Conservation (phyloP, 768 basidiomycete species). For the Chalciporus pseudorubinellus region DNA sequence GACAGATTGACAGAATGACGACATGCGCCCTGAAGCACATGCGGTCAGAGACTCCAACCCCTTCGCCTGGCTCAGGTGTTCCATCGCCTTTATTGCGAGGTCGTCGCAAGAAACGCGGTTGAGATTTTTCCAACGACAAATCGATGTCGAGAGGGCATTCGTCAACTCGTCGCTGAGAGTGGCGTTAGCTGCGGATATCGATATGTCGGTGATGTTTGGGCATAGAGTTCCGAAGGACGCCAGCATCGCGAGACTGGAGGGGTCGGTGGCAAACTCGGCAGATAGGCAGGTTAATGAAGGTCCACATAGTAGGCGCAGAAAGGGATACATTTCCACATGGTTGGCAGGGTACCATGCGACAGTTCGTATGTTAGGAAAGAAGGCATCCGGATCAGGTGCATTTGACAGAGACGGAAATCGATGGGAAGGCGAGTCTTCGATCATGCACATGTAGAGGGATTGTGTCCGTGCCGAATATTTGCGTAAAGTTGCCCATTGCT, state of each 20-base stretch:
- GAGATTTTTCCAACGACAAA: conserved; percentile 21
- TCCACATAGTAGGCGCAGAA: conserved; percentile 25
- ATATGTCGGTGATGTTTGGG: conserved; percentile 20
- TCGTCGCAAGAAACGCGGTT: conserved; percentile 21
- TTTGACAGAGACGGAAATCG: conserved; percentile 11
- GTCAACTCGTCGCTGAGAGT: conserved; percentile 8
- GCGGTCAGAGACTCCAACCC: conserved; percentile 16
- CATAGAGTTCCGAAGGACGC: conserved; percentile 11
- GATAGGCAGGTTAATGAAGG: conserved; percentile 18
- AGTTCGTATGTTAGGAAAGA: conserved; percentile 23
- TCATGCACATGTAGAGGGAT: conserved; percentile 19
- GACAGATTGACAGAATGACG: conserved; percentile 7
- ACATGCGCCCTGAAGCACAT: conserved; percentile 10
- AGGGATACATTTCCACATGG: conserved; percentile 18
- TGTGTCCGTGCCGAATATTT: conserved; percentile 20
- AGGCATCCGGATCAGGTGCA: conserved; percentile 11
- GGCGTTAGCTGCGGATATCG: conserved; percentile 11
- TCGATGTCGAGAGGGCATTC: conserved; percentile 16
- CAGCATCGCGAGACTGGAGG: conserved; percentile 14
- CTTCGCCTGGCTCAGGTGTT: conserved; percentile 15
- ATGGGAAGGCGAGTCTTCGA: conserved; percentile 16
- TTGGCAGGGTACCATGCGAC: conserved; percentile 23
- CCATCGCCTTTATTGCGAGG: conserved; percentile 15
- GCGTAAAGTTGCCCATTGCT: conserved; percentile 21
- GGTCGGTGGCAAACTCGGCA: conserved; percentile 19